A percentile compares a stretch with the other conserved stretches of the same genome.
Conservation (phyloP, 1,139 yeast genomes). For the Kurtzmaniella natalensis region DNA sequence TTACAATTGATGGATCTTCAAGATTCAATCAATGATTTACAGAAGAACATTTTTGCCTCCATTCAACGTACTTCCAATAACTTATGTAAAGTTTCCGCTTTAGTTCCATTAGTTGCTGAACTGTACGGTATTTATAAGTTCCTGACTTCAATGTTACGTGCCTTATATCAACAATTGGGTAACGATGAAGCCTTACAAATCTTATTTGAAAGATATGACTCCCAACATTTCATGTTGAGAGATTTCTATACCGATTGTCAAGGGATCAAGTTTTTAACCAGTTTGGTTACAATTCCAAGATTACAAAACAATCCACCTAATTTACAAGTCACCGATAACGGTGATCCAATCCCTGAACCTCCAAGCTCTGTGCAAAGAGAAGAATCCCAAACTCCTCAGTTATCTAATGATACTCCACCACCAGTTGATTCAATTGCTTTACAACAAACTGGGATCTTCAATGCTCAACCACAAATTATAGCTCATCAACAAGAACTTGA, state of each 20-base stretch:
- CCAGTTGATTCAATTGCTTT: conserved; percentile 38
- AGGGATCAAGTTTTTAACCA: conserved; percentile 75
- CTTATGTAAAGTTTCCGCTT: conserved; percentile 81
- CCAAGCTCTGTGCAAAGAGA: conserved; percentile 33
- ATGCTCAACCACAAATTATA: conserved; percentile 51
- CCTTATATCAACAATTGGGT: conserved; percentile 74
- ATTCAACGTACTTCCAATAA: conserved; percentile 61
- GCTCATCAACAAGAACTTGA: conserved; percentile 60
- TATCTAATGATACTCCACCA: conserved; percentile 26
- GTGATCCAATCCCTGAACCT: conserved; percentile 29
- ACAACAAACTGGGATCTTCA: conserved; percentile 46
- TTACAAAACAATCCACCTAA: conserved; percentile 69
- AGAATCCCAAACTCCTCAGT: conserved; percentile 18
- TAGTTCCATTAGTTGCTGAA: conserved; percentile 91
- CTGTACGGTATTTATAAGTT: conserved; percentile 91
- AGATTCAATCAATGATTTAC: conserved; percentile 78
- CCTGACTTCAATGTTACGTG: conserved; percentile 85
- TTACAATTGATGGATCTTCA: conserved; percentile 83
- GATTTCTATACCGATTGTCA: conserved; percentile 92
- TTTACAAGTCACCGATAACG: conserved; percentile 48
- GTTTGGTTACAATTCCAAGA: conserved; percentile 83
- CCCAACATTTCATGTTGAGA: conserved; percentile 76
- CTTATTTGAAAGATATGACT: conserved; percentile 63
- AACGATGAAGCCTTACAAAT: conserved; percentile 77
- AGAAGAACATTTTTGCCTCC: conserved; percentile 71